Percentiles rank a stretch among this genome's conserved stretches.
phyloP scores from a whole-genome alignment of 495 filamentous ascomycete species.

The Xylaria curta region DNA sequence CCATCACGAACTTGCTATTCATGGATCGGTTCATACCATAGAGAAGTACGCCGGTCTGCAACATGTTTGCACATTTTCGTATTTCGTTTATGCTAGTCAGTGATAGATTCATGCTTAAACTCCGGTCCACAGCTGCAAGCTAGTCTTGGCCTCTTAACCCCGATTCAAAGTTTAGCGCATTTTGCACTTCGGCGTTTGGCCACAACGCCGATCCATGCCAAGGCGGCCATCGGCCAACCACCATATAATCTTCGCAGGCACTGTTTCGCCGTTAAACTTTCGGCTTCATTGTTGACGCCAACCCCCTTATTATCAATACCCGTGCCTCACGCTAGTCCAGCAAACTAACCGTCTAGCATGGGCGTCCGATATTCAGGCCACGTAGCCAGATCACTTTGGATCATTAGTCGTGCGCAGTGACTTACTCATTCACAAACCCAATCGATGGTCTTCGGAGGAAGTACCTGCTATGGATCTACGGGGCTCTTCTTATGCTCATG shows the following conservation, averaged over 20 bases:
- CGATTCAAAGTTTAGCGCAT: neutral
- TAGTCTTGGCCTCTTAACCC: neutral
- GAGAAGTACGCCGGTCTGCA: neutral
- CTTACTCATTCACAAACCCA: neutral
- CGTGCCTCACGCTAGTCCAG: neutral
- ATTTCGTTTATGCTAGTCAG: neutral
- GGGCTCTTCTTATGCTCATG: neutral
- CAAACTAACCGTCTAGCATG: neutral
- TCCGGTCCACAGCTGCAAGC: neutral
- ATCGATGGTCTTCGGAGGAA: neutral
- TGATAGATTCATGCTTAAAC: neutral
- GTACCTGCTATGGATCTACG: neutral
- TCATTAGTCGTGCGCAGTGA: neutral
- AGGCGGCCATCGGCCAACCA: neutral
- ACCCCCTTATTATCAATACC: neutral
- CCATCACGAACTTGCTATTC: neutral
- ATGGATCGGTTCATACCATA: neutral
- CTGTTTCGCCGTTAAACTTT: neutral
- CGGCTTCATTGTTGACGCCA: neutral
- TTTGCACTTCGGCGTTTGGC: conserved; percentile 5
- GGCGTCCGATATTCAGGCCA: neutral
- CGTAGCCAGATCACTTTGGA: neutral
- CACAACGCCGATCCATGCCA: conserved; percentile 12
- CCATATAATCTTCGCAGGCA: neutral
- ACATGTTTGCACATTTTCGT: neutral